Evolutionary conservation across 2,329 filamentous ascomycete genomes (phyloP).

Genomic region (Scedosporium minutisporum): DNA sequence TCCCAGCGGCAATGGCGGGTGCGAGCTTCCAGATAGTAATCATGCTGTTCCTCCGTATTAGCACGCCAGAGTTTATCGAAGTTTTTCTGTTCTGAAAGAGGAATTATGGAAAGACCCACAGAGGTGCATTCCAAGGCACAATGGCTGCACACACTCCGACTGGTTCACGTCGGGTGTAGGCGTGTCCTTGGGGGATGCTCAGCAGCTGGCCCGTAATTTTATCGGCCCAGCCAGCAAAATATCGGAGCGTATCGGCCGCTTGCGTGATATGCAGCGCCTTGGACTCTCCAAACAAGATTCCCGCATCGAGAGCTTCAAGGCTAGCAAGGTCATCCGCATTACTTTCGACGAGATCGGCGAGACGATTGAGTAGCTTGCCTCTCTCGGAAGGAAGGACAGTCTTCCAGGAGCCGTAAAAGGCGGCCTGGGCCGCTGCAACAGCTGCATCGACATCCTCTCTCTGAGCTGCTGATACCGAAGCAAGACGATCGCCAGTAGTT

Average conservation of each 20-base stretch:
- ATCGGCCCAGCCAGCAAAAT: slow-evolving; percentile 62
- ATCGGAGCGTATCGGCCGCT: slow-evolving; percentile 37
- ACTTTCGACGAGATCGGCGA: slow-evolving; percentile 3
- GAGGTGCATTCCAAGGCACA: slow-evolving; percentile 51
- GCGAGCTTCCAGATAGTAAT: slow-evolving; percentile 66
- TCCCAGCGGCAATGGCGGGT: slow-evolving; percentile 81
- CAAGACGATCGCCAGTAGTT: slow-evolving; percentile 20
- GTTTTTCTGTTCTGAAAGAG: neutral
- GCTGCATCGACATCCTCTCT: slow-evolving; percentile 22
- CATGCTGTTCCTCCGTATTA: slow-evolving; percentile 52
- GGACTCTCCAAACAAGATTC: slow-evolving; percentile 23
- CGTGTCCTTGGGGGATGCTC: slow-evolving; percentile 51
- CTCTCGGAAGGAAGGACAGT: neutral
- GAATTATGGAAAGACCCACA: slow-evolving; percentile 19
- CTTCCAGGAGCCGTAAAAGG: neutral
- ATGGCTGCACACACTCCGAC: slow-evolving; percentile 59
- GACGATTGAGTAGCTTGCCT: slow-evolving; percentile 5
- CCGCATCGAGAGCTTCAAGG: slow-evolving; percentile 5
- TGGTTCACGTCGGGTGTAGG: slow-evolving; percentile 59
- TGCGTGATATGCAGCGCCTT: slow-evolving; percentile 46
- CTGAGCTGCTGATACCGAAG: slow-evolving; percentile 17
- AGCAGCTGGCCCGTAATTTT: slow-evolving; percentile 60
- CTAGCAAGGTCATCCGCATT: neutral
- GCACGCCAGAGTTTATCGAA: slow-evolving; percentile 48
- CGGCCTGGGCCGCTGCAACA: slow-evolving; percentile 14